Evolutionary conservation across 768 basidiomycete genomes (phyloP).

Genomic region (Collybiopsis confluens): DNA sequence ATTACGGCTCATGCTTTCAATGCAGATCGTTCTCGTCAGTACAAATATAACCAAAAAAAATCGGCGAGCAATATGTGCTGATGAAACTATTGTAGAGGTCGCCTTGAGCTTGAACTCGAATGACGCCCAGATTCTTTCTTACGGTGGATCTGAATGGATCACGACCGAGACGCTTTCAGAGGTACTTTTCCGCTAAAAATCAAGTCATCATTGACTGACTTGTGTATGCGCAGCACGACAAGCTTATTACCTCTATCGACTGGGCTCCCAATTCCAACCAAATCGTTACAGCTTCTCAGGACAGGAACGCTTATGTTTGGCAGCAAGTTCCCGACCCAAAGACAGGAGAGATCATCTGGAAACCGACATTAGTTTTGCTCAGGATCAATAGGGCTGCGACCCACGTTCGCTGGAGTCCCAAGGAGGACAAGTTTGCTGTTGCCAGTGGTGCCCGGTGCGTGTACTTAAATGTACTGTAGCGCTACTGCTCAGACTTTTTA

Average conservation of each 20-base stretch:
- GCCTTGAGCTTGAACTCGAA: slow-evolving; percentile 89
- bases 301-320: slow-evolving; percentile 99
- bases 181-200: slow-evolving; percentile 37
- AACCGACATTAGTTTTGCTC: slow-evolving; percentile 93
- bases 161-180: slow-evolving; percentile 77
- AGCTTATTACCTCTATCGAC: slow-evolving; percentile 94
- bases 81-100: slow-evolving; percentile 59
- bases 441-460: slow-evolving; percentile 88
- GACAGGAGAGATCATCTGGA: slow-evolving; percentile 77
- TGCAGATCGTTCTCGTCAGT: slow-evolving; percentile 80
- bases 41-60: slow-evolving; percentile 3
- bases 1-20: slow-evolving; percentile 91
- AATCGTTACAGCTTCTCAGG: slow-evolving; percentile 98
- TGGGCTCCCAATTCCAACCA: slow-evolving; percentile 97
- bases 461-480: too few relatives aligned
- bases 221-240: slow-evolving; percentile 74
- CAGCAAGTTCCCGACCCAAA: slow-evolving; percentile 70
- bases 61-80: too few relatives aligned
- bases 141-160: slow-evolving; percentile 65
- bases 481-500: too few relatives aligned
- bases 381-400: slow-evolving; percentile 96
- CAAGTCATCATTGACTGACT: not conserved
- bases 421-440: slow-evolving; percentile 98
- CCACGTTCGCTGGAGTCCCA: slow-evolving; percentile 92
- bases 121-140: slow-evolving; percentile 78